A percentile compares a stretch with the other conserved stretches of the same genome.
phyloP scores from a whole-genome alignment of 371 early-diverging fungal species.

The Mucor saturninus region DNA sequence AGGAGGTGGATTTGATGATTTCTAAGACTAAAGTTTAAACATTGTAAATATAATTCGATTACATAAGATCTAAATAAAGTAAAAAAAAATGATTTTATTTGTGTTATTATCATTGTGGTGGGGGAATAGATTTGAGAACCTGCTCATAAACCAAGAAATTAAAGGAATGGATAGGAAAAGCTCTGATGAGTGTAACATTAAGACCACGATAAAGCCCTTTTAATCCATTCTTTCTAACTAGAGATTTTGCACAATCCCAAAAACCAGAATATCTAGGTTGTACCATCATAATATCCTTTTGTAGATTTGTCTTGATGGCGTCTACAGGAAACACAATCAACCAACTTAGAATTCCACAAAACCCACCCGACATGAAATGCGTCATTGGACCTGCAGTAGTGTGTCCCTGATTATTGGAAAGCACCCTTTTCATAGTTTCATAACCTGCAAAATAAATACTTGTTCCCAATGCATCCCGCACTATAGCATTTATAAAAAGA shows the following conservation, averaged over 20 bases:
- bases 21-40: slow-evolving; percentile 1
- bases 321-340: slow-evolving; percentile 81
- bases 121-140: slow-evolving; percentile 52
- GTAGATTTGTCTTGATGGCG: slow-evolving; percentile 74
- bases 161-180: slow-evolving; percentile 83
- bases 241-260: slow-evolving; percentile 59
- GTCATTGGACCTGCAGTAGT: slow-evolving; percentile 58
- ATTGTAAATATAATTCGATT: too few species aligned
- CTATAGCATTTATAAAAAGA: slow-evolving; percentile 7
- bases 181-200: slow-evolving; percentile 75
- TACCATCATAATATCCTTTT: slow-evolving; percentile 70
- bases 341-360: slow-evolving; percentile 81
- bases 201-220: slow-evolving; percentile 76
- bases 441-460: slow-evolving; percentile 80
- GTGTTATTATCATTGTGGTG: background rate
- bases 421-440: slow-evolving; percentile 68
- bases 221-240: slow-evolving; percentile 59
- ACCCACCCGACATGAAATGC: slow-evolving; percentile 76
- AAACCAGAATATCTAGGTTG: slow-evolving; percentile 50
- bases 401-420: slow-evolving; percentile 37
- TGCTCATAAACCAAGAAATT: slow-evolving; percentile 83
- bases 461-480: slow-evolving; percentile 75
- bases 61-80: background rate
- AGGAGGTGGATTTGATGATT: slow-evolving; percentile 25
- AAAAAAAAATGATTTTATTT: background rate